phyloP scores from a whole-genome alignment of 768 basidiomycete species.

The Coprinopsis cinerea region DNA sequence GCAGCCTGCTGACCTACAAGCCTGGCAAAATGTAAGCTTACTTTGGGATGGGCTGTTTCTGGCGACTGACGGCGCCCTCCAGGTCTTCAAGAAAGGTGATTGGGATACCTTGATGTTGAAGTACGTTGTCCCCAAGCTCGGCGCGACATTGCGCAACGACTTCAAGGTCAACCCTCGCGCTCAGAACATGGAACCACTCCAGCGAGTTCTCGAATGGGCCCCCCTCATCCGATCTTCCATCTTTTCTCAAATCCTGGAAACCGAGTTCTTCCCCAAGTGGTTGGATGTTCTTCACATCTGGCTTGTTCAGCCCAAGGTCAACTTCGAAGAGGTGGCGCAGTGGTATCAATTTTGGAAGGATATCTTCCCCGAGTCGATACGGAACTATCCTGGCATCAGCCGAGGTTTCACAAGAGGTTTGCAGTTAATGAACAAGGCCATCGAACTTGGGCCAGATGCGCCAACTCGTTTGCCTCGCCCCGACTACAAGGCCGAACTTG shows the following conservation, averaged over 20 bases:
- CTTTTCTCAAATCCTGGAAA: slow-evolving; percentile 78
- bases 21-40: slow-evolving; percentile 74
- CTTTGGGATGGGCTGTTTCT: background rate
- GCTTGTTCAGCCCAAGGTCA: slow-evolving; percentile 86
- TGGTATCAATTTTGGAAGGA: slow-evolving; percentile 94
- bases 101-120: slow-evolving; percentile 93
- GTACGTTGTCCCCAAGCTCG: slow-evolving; percentile 89
- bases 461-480: slow-evolving; percentile 62
- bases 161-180: slow-evolving; percentile 88
- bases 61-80: slow-evolving; percentile 8
- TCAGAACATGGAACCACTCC: slow-evolving; percentile 82
- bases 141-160: slow-evolving; percentile 71
- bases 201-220: slow-evolving; percentile 73
- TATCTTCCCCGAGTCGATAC: slow-evolving; percentile 67
- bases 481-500: slow-evolving; percentile 48
- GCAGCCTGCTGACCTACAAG: slow-evolving; percentile 65
- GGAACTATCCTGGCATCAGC: slow-evolving; percentile 56
- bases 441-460: slow-evolving; percentile 78
- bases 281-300: slow-evolving; percentile 85
- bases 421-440: slow-evolving; percentile 92
- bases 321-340: slow-evolving; percentile 85
- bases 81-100: slow-evolving; percentile 74
- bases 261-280: slow-evolving; percentile 97
- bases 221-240: slow-evolving; percentile 67
- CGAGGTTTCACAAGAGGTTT: slow-evolving; percentile 84